Evolutionary conservation across 176 grass and related monocot species (phyloP).

Genomic region (Juncus inflexus): DNA sequence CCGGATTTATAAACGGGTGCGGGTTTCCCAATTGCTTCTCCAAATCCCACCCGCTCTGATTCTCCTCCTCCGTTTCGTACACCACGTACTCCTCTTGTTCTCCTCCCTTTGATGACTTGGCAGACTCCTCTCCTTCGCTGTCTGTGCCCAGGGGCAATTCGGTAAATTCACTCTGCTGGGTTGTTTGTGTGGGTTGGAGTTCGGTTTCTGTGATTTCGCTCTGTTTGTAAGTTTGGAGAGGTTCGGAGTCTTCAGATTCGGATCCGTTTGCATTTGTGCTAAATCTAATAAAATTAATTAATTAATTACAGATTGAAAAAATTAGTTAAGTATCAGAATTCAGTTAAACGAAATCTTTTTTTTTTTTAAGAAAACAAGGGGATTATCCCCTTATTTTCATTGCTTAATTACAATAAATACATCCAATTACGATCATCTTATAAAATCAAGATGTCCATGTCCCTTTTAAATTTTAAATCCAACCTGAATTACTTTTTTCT

Average conservation of each 20-base stretch:
- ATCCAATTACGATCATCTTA: no score
- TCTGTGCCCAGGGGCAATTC: neutral
- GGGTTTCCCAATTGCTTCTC: slow-evolving; percentile 73
- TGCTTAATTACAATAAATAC: no score
- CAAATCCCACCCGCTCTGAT: slow-evolving; percentile 61
- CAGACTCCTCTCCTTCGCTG: slow-evolving; percentile 11
- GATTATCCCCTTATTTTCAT: no score
- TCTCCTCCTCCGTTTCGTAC: slow-evolving; percentile 69
- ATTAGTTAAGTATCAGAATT: no score
- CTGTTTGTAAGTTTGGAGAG: slow-evolving; percentile 19
- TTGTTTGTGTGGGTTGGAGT: slow-evolving; percentile 18
- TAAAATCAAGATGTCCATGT: no score
- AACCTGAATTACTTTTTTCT: no score
- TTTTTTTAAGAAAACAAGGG: no score
- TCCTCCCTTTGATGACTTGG: slow-evolving; percentile 39
- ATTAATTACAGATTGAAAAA: no score
- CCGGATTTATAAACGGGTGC: slow-evolving; percentile 70
- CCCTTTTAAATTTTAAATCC: no score
- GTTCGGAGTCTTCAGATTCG: slow-evolving; percentile 16
- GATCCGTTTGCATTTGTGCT: slow-evolving; percentile 13
- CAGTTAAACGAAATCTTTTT: no score
- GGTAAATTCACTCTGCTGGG: slow-evolving; percentile 21
- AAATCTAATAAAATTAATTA: neutral
- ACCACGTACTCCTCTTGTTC: slow-evolving; percentile 61
- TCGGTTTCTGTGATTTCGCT: slow-evolving; percentile 20